phyloP scores from a whole-genome alignment of 805 yeast genomes.

The Millerozyma acaciae region DNA sequence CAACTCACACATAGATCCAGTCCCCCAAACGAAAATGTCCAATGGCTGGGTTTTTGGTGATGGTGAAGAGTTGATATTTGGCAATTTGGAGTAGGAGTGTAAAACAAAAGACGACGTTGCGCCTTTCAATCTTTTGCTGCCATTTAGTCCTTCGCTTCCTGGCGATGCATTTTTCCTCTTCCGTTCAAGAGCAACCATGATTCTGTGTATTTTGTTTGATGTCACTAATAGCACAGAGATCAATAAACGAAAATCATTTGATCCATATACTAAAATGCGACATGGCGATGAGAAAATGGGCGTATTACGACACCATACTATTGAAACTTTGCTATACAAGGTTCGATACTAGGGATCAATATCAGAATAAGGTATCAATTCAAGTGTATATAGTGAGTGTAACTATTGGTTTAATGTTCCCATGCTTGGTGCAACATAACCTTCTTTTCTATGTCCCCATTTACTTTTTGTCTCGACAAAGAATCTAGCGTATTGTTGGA shows the following conservation, averaged over 20 bases:
- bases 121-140: slow-evolving; percentile 18
- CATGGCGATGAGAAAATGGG: not conserved
- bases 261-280: not conserved
- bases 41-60: slow-evolving; percentile 43
- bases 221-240: too few species aligned
- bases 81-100: slow-evolving; percentile 46
- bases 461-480: slow-evolving; percentile 37
- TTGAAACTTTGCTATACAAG: not conserved
- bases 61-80: slow-evolving; percentile 42
- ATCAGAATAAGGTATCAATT: slow-evolving; percentile 1
- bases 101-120: slow-evolving; percentile 41
- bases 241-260: too few species aligned
- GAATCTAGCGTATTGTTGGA: slow-evolving; percentile 34
- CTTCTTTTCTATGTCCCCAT: slow-evolving; percentile 38
- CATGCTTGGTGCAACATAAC: slow-evolving; percentile 31
- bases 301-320: not conserved
- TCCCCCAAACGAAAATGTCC: slow-evolving; percentile 90
- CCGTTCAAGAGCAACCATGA: slow-evolving; percentile 45
- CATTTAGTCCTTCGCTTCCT: slow-evolving; percentile 14
- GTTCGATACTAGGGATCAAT: not conserved
- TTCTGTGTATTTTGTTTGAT: slow-evolving; percentile 1
- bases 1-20: slow-evolving; percentile 95
- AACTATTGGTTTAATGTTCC: slow-evolving; percentile 26
- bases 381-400: not conserved
- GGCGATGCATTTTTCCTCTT: slow-evolving; percentile 28